Conservation (phyloP, 768 basidiomycete species). For the Saitozyma podzolica region DNA sequence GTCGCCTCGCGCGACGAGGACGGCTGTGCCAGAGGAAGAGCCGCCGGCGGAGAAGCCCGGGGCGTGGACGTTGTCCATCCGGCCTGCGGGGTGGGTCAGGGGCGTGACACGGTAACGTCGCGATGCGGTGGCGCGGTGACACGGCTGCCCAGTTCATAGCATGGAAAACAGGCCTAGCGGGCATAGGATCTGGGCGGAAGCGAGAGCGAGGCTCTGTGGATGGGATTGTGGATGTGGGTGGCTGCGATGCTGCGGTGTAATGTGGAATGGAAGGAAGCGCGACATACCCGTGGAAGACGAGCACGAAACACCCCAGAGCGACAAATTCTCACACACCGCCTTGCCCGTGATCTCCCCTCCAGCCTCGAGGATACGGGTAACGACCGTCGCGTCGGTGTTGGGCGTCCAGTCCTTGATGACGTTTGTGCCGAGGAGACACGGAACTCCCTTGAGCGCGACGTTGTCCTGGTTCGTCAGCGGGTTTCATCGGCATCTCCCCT, state of each 20-base stretch:
- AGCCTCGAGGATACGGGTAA: conserved; percentile 56
- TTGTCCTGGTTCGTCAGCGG: conserved; percentile 37
- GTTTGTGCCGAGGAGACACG: conserved; percentile 56
- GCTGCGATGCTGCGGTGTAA: too few relatives aligned
- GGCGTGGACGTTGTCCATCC: conserved; percentile 56
- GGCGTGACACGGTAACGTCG: not conserved
- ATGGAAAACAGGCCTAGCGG: too few relatives aligned
- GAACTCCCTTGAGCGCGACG: conserved; percentile 55
- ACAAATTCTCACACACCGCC: conserved; percentile 53
- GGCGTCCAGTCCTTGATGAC: conserved; percentile 52
- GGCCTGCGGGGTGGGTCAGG: conserved; percentile 18
- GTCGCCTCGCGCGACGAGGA: conserved; percentile 54
- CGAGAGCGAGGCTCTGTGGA: not conserved
- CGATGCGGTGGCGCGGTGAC: not conserved
- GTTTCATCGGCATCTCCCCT: too few relatives aligned
- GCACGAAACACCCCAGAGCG: conserved; percentile 26
- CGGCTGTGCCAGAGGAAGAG: conserved; percentile 56
- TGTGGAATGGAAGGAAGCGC: not conserved
- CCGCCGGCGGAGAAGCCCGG: conserved; percentile 56
- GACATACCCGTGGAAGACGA: conserved; percentile 27
- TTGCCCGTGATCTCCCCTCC: conserved; percentile 56
- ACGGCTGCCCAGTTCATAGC: too few relatives aligned
- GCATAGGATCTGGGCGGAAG: too few relatives aligned
- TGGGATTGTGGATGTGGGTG: not conserved
- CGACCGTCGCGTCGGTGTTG: conserved; percentile 57